Conservation (phyloP, 2,329 filamentous ascomycete genomes). For the Sporothrix brasiliensis region DNA sequence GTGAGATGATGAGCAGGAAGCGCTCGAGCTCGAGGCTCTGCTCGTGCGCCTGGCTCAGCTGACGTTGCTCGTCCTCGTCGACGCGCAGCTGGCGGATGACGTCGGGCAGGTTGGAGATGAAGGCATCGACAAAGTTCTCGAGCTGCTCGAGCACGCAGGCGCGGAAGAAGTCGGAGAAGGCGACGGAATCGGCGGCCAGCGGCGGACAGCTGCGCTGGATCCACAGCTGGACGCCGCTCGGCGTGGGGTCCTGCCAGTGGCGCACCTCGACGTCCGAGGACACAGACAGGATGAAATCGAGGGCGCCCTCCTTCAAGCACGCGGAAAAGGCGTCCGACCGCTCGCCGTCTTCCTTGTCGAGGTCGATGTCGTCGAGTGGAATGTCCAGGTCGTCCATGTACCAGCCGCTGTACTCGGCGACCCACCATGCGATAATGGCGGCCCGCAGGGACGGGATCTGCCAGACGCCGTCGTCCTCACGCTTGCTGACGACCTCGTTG, state of each 20-base stretch:
- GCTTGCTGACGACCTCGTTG: constrained; percentile 67
- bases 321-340: constrained; percentile 74
- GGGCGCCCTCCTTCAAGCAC: constrained; percentile 81
- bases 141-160: constrained; percentile 74
- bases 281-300: constrained; percentile 87
- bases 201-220: constrained; percentile 77
- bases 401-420: constrained; percentile 89
- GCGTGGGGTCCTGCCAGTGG: constrained; percentile 86
- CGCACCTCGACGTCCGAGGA: constrained; percentile 78
- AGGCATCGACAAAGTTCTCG: constrained; percentile 85
- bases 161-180: constrained; percentile 74
- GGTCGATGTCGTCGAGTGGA: constrained; percentile 63
- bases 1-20: constrained; percentile 89
- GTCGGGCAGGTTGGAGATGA: constrained; percentile 94
- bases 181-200: constrained; percentile 66
- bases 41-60: constrained; percentile 65
- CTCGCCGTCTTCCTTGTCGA: constrained; percentile 69
- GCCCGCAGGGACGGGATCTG: constrained; percentile 74
- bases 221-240: constrained; percentile 78
- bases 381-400: constrained; percentile 73
- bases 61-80: constrained; percentile 86
- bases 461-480: constrained; percentile 71
- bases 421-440: constrained; percentile 80
- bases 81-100: constrained; percentile 80
- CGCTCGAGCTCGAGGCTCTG: constrained; percentile 79